These are phyloP conservation scores for Gilbertella persicaria DNA, from an alignment of 371 early-diverging fungal genomes.

Conservation along the genomic window DNA sequence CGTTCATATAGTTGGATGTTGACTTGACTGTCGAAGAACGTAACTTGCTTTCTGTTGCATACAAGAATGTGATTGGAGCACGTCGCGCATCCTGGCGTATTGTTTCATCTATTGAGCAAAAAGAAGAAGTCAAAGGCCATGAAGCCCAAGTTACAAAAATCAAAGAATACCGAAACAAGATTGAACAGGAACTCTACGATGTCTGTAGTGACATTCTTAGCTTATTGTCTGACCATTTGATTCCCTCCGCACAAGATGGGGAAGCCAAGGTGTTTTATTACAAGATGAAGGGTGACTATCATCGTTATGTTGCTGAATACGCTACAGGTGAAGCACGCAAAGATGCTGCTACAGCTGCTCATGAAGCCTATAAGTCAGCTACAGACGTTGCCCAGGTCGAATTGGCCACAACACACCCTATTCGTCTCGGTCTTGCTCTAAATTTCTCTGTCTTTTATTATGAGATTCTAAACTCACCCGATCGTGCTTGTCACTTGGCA, in stretches of 20 bases:
- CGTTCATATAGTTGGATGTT: slow-evolving; percentile 33
- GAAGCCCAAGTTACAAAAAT: slow-evolving; percentile 84
- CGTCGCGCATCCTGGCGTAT: too few species aligned
- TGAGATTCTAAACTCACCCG: slow-evolving; percentile 98
- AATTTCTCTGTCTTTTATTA: slow-evolving; percentile 99
- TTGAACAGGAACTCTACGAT: slow-evolving; percentile 93
- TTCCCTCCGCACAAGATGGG: slow-evolving; percentile 83
- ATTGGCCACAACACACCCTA: slow-evolving; percentile 97
- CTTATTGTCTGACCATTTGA: slow-evolving; percentile 87
- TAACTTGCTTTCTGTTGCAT: slow-evolving; percentile 98
- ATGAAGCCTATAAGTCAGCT: slow-evolving; percentile 96
- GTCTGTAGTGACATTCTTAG: slow-evolving; percentile 95
- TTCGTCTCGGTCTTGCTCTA: slow-evolving; percentile 98
- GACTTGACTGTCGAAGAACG: slow-evolving; percentile 97
- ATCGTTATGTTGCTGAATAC: slow-evolving; percentile 99
- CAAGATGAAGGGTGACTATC: slow-evolving; percentile 99
- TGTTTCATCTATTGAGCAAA: too few species aligned
- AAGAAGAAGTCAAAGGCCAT: slow-evolving; percentile 94
- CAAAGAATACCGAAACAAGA: slow-evolving; percentile 86
- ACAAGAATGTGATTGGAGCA: too few species aligned
- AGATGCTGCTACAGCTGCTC: slow-evolving; percentile 85
- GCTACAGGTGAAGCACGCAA: slow-evolving; percentile 84
- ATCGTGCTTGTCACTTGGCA: slow-evolving; percentile 99
- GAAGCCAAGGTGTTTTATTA: slow-evolving; percentile 99
- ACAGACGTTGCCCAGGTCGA: slow-evolving; percentile 93